Conservation (phyloP, 306 rosid genomes). For the Vigna unguiculata region DNA sequence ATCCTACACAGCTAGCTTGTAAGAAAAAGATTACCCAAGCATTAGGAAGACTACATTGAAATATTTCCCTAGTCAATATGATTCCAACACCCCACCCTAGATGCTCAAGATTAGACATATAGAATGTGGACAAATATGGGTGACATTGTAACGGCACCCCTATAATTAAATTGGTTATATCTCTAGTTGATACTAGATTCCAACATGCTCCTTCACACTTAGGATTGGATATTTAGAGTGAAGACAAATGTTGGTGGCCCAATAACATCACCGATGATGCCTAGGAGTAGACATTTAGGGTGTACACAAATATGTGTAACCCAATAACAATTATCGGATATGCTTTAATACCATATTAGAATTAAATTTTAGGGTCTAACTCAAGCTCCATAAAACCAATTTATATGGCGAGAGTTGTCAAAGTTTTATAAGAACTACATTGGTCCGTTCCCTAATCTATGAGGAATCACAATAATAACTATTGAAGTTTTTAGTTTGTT, state of each 20-base stretch:
- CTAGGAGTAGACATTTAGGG: background rate
- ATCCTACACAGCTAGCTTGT: background rate
- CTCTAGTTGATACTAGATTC: background rate
- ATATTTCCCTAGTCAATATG: background rate
- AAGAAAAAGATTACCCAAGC: background rate
- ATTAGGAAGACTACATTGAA: background rate
- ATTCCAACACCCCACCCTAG: background rate
- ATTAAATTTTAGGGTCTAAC: background rate
- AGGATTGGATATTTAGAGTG: background rate
- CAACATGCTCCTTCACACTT: background rate
- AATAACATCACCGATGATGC: background rate
- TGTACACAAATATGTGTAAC: background rate
- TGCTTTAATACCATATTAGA: background rate
- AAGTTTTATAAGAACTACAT: background rate
- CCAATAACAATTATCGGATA: background rate
- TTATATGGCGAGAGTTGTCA: background rate
- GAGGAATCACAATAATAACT: background rate
- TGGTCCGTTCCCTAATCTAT: background rate
- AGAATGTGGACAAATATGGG: background rate
- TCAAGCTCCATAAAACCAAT: background rate
- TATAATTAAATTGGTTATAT: background rate
- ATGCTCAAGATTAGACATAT: background rate
- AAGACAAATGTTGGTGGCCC: background rate
- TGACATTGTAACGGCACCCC: background rate
- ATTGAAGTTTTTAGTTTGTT: conserved; percentile 29